Evolutionary conservation across 2,329 filamentous ascomycete species (phyloP), one percentile per base, ranked within the genome.

Genomic region (Botrytis tulipae): DNA sequence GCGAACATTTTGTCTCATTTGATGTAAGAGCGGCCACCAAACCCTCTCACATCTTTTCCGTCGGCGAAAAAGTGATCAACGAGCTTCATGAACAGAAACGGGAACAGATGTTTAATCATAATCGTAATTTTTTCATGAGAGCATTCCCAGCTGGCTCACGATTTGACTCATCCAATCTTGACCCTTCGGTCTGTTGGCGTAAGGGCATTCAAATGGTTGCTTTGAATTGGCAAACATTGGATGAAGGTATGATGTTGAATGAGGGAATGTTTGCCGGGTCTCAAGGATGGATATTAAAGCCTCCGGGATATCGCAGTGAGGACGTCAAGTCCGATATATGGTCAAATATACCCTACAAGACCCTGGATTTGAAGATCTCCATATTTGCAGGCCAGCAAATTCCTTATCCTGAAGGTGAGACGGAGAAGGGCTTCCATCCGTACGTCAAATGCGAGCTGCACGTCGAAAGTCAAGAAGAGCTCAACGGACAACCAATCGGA

Each of bases 211-310:
- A 98, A 82, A 91, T 98, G 78, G 94, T 97, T 1, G 95, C 95
- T 0, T 85, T 98, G 75, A 98, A 98, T 83, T 98, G 95, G 93
- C 95, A 98, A 82, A 91, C 91, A 75, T 91, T 92, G 82, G 94
- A 98, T 79, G 92, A 93, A 78, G 94, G 93, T 46, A 97, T 97
- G 91, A 98, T 98, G 95, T 87, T 97, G 22, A 98, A 98, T 80
- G 91, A 96, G 80, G 95, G 90, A 78, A 96, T 97, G 93, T 97
- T 97, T 82, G 88, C 90, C 2, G 92, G 90, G 16, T 92, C 93
- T 69, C 85, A 88, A 60, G 95, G 95, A 59, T 98, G 93, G 93
- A 89, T 95, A 3, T 86, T 96, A 75, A 98, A 98, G 82, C 94
- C 95, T 0, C 81, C 86, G 46, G 91, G 91, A 25, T 96, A 94